Conservation (phyloP, 192 early-diverging fungal genomes). For the Coemansia javaensis region DNA sequence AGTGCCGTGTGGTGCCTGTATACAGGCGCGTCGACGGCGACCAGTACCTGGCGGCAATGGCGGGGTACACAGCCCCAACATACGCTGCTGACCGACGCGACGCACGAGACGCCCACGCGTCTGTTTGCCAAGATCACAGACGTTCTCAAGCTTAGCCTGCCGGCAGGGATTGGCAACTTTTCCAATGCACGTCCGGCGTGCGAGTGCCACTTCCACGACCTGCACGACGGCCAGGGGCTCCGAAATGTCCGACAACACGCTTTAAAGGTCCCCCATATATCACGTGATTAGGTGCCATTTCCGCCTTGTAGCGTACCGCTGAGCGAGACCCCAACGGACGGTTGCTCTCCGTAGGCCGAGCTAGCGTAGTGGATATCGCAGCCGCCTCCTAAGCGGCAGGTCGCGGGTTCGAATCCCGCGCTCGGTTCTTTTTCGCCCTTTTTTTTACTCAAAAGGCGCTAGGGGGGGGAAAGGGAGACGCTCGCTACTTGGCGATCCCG, state of each 20-base stretch:
- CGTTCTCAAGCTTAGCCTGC: constrained; percentile 34
- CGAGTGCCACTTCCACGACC: constrained; percentile 76
- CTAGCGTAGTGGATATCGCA: constrained; percentile 2
- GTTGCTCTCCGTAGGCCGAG: too few species aligned
- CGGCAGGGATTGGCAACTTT: constrained; percentile 23
- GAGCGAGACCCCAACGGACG: too few species aligned
- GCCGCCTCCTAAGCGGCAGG: not conserved
- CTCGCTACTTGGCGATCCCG: not conserved
- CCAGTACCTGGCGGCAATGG: constrained; percentile 17
- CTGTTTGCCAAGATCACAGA: constrained; percentile 24
- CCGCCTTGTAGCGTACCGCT: too few species aligned
- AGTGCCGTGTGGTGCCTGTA: too few species aligned
- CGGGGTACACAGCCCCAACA: constrained; percentile 27
- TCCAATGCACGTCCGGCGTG: constrained; percentile 42
- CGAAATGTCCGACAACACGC: constrained; percentile 82
- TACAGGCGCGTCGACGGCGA: constrained; percentile 23
- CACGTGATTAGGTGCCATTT: too few species aligned
- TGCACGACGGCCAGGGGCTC: constrained; percentile 46
- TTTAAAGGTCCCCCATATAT: too few species aligned
- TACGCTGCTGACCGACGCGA: constrained; percentile 23
- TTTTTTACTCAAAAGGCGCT: not conserved
- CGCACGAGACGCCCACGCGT: constrained; percentile 22
- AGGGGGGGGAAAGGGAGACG: too few species aligned
- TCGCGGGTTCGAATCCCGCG: constrained; percentile 4
- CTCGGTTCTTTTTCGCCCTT: not conserved